Conservation (phyloP, 257 asterid species). For the Solanum rostratum region DNA sequence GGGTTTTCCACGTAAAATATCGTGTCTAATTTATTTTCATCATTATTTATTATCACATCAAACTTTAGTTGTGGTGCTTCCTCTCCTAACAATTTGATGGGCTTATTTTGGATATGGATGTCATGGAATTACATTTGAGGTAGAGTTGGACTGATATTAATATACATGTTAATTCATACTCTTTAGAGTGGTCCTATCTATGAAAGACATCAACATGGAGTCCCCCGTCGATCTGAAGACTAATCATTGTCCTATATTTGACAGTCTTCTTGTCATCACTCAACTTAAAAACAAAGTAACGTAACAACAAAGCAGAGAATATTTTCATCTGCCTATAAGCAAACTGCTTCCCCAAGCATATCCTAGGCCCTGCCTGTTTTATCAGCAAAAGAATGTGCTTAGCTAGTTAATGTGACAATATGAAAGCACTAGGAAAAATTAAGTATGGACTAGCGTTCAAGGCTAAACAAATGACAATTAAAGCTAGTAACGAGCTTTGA, state of each 20-base stretch:
- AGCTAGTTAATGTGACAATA: background rate
- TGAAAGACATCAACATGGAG: slow-evolving; percentile 24
- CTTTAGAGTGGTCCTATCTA: too few relatives aligned
- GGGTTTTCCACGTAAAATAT: too few relatives aligned
- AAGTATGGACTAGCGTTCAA: background rate
- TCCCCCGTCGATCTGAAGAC: slow-evolving; percentile 48
- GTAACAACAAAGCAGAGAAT: slow-evolving; percentile 28
- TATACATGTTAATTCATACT: too few relatives aligned
- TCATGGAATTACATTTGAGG: too few relatives aligned
- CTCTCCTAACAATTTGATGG: too few relatives aligned
- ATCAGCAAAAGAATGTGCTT: background rate
- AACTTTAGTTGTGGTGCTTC: too few relatives aligned
- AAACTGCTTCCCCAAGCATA: slow-evolving; percentile 48
- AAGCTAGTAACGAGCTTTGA: background rate
- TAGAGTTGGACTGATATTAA: too few relatives aligned
- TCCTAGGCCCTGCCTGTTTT: slow-evolving; percentile 42
- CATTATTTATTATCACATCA: too few relatives aligned
- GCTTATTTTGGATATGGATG: too few relatives aligned
- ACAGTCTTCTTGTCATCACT: slow-evolving; percentile 20
- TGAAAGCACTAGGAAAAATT: background rate
- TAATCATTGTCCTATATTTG: slow-evolving; percentile 45
- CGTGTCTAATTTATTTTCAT: too few relatives aligned
- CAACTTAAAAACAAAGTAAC: slow-evolving; percentile 26
- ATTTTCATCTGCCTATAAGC: slow-evolving; percentile 58
- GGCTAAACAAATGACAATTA: too few relatives aligned